Evolutionary conservation across 2,329 filamentous ascomycete species (phyloP), one percentile per base, ranked within the genome.

Genomic region (Ramichloridium luteum): DNA sequence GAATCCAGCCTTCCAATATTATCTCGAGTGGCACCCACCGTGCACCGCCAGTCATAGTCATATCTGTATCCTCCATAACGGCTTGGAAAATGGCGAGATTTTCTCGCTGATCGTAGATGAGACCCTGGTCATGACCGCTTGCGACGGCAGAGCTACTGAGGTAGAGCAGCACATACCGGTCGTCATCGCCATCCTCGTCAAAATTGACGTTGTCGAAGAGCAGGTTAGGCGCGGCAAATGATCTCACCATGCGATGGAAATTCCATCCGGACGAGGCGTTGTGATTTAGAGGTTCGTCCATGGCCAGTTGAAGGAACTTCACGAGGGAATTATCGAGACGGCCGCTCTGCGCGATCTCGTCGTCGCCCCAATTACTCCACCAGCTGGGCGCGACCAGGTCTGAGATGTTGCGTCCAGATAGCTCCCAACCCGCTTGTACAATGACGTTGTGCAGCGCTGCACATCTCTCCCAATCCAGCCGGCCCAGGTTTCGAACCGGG

Each of bases 361-460:
- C n/a, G n/a, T n/a, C n/a, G n/a, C n/a, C 27, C 11, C 13, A 6
- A 11, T 13, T 28, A 23, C n/a, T n/a, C 20, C 20, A 23, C 20
- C 20, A 23, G 8, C 8, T 18, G 34, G 27, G 13, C 15, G 11
- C 6, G 29, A 14, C 20, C 16, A 37, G 37, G 26, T 32, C 28
- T 18, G 31, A 28, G 11, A 26, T 22, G 23, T 13, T 25, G 8
- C 35, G 30, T 25, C 34, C 31, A 17, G 34, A 34, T 16, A 22
- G 23, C 9, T 30, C 26, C 37, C 37, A 40, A 25, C 31, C 37
- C n/a, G 34, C 28, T 28, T 40, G 13, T 12, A 32, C 27, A 15
- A 40, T 40, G 12, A 34, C 34, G 13, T 40, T 41, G 27, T 41
- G 38, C 10, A 41, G 22, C 6, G 33, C 30, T 11, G 36, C 30